A percentile compares a stretch with the other conserved stretches of the same genome.
Evolutionary conservation across 73 alveolate species (phyloP).

Genomic region (Paramecium caudatum): DNA sequence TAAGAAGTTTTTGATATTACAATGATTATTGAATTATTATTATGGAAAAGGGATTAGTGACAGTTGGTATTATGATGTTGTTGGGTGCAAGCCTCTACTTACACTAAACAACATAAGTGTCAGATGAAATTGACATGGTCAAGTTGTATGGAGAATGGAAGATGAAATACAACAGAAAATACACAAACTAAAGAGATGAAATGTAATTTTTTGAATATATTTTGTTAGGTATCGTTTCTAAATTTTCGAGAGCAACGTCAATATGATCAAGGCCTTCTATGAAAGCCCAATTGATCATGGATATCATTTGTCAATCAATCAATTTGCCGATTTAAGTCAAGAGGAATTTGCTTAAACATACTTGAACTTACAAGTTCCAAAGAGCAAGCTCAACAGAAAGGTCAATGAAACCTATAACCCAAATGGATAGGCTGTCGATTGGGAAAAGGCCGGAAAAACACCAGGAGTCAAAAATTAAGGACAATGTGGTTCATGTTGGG

Average conservation of each 20-base stretch:
- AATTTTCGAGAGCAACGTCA: neutral
- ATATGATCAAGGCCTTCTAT: neutral
- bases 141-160: neutral
- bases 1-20: too few species aligned
- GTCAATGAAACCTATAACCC: too few species aligned
- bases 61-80: neutral
- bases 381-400: too few species aligned
- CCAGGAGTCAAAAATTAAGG: slow-evolving; percentile 61
- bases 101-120: neutral
- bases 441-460: slow-evolving; percentile 15
- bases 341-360: neutral
- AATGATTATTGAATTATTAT: too few species aligned
- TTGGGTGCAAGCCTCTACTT: neutral
- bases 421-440: neutral
- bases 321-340: neutral
- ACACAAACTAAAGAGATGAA: neutral
- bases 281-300: neutral
- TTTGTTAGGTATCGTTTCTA: neutral
- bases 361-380: neutral
- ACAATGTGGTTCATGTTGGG: slow-evolving; percentile 75
- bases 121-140: neutral
- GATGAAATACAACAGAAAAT: neutral
- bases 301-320: neutral
- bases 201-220: neutral
- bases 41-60: slow-evolving; percentile 1